These are phyloP conservation scores for Trypanosoma brucei DNA, from an alignment of 208 protist genomes.

Conservation along the genomic window DNA sequence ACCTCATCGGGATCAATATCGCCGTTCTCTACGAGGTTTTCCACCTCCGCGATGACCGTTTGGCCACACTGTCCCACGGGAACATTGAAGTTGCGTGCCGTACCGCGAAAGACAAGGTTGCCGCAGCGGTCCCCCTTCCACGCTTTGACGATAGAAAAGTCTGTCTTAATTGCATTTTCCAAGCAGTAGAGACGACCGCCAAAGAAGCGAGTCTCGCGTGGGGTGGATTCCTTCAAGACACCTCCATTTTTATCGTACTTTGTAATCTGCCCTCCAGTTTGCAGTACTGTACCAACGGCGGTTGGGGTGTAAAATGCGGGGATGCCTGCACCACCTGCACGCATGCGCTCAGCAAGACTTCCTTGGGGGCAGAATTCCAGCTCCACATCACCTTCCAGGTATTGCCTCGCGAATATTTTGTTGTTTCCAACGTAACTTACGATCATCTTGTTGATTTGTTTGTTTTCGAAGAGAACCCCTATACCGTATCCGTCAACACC, in stretches of 20 bases:
- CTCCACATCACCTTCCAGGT: slow-evolving; percentile 88
- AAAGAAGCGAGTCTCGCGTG: slow-evolving; percentile 60
- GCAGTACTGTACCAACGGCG: slow-evolving; percentile 66
- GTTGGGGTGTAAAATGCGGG: slow-evolving; percentile 92
- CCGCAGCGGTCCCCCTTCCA: slow-evolving; percentile 73
- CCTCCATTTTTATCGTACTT: slow-evolving; percentile 72
- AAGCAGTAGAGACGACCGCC: slow-evolving; percentile 78
- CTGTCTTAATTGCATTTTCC: slow-evolving; percentile 78
- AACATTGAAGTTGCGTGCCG: slow-evolving; percentile 89
- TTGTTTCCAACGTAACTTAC: slow-evolving; percentile 93
- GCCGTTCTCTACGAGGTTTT: slow-evolving; percentile 86
- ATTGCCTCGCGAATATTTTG: slow-evolving; percentile 84
- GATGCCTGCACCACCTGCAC: slow-evolving; percentile 89
- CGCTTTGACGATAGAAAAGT: slow-evolving; percentile 86
- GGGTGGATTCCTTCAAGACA: slow-evolving; percentile 38
- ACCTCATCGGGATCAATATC: slow-evolving; percentile 54
- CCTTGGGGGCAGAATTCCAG: slow-evolving; percentile 92
- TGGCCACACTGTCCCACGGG: slow-evolving; percentile 63
- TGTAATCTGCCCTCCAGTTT: slow-evolving; percentile 74
- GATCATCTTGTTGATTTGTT: slow-evolving; percentile 58
- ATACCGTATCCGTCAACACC: slow-evolving; percentile 95
- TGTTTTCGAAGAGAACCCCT: slow-evolving; percentile 90
- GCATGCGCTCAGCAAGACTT: slow-evolving; percentile 84
- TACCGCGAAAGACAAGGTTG: slow-evolving; percentile 51
- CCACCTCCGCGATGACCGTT: slow-evolving; percentile 86